Evolutionary conservation across 805 yeast species (phyloP), one percentile per base, ranked within the genome.

Genomic region (Osmozyma mogii): DNA sequence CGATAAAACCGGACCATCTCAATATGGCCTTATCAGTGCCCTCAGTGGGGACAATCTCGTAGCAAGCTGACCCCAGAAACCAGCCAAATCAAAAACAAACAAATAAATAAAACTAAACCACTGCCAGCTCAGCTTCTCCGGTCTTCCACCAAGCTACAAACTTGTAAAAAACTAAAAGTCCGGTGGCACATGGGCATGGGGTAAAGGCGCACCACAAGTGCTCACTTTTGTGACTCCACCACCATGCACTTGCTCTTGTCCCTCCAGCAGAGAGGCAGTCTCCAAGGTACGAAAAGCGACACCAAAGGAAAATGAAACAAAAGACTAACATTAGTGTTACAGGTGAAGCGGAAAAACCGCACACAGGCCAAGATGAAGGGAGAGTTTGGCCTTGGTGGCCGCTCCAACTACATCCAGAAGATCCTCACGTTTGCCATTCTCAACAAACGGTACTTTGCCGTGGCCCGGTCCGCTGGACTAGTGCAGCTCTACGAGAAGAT

Each of bases 401-500:
- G 32, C 7, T 30, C 29, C 9, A 40, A 45, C 30, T 45, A 44
- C 28, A 43, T 51, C 9, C 52, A 45, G 26, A 43, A 49, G 30
- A 36, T 49, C 24, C 30, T 44, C 22, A 31, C 34, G 24, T 49
- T 53, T 31, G 20, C 30, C 19, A 41, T 48, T 27, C 44, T 43
- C 26, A 37, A 29, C 26, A 45, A 43, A 29, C 29, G 29, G 16
- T 54, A 45, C 31, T 27, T 55, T 27, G 53, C 43, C 7, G 25
- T 54, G 2, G 55, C 49, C 22, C 31, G 58, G 21, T 38, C 38
- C 18, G 33, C 40, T n/a, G 60, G 59, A 2, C 32, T 52, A 14
- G 45, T 57, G 18, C 61, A 55, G 32, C 36, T 57, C 17, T 56
- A 47, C 28, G 54, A 53, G 28, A 32, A 40, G n/a, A 18, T 7